Evolutionary conservation across 352 stramenopile genomes (phyloP).

Genomic region (Elongisporangium prolatum): DNA sequence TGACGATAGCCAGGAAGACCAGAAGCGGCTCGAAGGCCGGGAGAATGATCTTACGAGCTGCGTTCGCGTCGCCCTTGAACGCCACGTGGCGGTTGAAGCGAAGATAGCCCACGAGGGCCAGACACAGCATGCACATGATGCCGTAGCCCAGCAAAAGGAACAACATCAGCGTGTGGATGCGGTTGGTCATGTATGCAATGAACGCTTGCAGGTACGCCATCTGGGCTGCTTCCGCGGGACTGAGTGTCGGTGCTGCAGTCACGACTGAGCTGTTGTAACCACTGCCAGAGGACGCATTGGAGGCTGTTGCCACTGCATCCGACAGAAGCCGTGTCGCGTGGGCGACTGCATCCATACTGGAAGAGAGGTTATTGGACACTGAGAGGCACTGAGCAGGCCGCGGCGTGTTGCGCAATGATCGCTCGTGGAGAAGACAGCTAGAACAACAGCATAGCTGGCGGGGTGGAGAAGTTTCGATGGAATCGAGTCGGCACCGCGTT

Average conservation of each 20-base stretch:
- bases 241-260: conserved; percentile 16
- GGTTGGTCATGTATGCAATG: conserved; percentile 25
- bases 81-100: conserved; percentile 38
- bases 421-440: neutral
- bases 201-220: conserved; percentile 26
- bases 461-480: neutral
- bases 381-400: neutral
- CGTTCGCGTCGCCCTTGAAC: conserved; percentile 32
- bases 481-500: neutral
- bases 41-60: conserved; percentile 57
- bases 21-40: conserved; percentile 55
- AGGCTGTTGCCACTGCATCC: neutral
- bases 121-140: conserved; percentile 51
- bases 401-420: neutral
- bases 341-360: neutral
- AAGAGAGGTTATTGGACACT: neutral
- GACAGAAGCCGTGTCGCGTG: neutral
- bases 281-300: conserved; percentile 2
- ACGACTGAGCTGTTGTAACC: neutral
- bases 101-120: conserved; percentile 41
- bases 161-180: conserved; percentile 48
- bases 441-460: neutral
- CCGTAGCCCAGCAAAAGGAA: conserved; percentile 49
- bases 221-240: conserved; percentile 18
- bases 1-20: conserved; percentile 32